Conservation (phyloP, 2,329 filamentous ascomycete species). For the Colletotrichum noveboracense region DNA sequence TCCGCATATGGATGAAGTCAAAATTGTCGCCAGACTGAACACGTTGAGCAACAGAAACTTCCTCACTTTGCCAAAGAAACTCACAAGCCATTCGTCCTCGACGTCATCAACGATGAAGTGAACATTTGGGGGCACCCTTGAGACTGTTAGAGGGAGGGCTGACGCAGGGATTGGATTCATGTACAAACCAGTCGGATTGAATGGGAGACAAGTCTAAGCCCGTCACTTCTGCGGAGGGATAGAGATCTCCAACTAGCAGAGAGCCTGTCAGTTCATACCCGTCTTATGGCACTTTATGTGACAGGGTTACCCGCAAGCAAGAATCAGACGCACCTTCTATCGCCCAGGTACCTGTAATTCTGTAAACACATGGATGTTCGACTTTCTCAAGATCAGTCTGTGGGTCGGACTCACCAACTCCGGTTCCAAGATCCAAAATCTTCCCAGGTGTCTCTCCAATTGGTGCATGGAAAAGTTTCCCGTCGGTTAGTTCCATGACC, state of each 20-base stretch:
- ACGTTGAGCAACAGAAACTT: background rate
- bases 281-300: background rate
- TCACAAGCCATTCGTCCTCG: background rate
- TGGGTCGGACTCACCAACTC: background rate
- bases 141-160: background rate
- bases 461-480: background rate
- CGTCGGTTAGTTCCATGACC: background rate
- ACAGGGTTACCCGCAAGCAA: background rate
- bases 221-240: background rate
- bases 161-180: background rate
- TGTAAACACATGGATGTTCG: background rate
- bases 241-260: background rate
- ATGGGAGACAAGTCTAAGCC: background rate
- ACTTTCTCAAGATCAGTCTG: background rate
- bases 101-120: background rate
- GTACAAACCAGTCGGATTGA: background rate
- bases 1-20: background rate
- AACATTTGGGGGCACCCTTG: background rate
- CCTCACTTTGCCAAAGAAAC: rapidly evolving
- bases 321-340: background rate
- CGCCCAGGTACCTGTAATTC: background rate
- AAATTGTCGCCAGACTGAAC: background rate
- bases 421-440: background rate
- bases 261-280: background rate
- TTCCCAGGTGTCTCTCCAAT: background rate